Evolutionary conservation across 164 flowering plant genomes (phyloP).

Genomic region (Stephania cephalantha): DNA sequence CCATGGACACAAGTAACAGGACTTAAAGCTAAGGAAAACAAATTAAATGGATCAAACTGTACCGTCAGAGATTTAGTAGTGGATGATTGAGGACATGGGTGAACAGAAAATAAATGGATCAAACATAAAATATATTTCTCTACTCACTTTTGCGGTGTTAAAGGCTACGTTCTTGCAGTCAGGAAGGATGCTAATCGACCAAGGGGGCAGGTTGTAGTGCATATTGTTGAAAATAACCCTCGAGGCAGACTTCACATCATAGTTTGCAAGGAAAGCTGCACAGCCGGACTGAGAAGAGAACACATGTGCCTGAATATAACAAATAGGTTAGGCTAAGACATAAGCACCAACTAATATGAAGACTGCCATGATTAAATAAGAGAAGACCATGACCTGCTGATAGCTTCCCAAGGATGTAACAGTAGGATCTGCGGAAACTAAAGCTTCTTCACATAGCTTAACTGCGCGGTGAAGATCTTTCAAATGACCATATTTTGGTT

Average conservation of each 20-base stretch:
- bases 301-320: constrained; percentile 59
- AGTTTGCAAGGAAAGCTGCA: constrained; percentile 88
- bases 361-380: background rate
- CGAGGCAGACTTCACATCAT: constrained; percentile 38
- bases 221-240: constrained; percentile 58
- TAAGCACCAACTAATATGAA: background rate
- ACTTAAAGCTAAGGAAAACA: no score
- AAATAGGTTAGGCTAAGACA: background rate
- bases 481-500: constrained; percentile 92
- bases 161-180: constrained; percentile 76
- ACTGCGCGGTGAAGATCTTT: constrained; percentile 84
- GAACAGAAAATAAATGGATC: background rate
- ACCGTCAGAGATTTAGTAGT: background rate
- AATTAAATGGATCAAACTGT: background rate
- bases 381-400: constrained; percentile 43
- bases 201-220: constrained; percentile 84
- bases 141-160: constrained; percentile 81
- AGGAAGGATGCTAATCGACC: constrained; percentile 98
- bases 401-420: constrained; percentile 57
- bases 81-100: background rate
- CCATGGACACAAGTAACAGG: background rate
- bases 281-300: constrained; percentile 56
- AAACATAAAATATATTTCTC: background rate
- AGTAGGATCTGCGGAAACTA: constrained; percentile 78
- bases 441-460: constrained; percentile 69